Evolutionary conservation across 2,329 filamentous ascomycete species (phyloP).

Genomic region (Fusarium hainanense): DNA sequence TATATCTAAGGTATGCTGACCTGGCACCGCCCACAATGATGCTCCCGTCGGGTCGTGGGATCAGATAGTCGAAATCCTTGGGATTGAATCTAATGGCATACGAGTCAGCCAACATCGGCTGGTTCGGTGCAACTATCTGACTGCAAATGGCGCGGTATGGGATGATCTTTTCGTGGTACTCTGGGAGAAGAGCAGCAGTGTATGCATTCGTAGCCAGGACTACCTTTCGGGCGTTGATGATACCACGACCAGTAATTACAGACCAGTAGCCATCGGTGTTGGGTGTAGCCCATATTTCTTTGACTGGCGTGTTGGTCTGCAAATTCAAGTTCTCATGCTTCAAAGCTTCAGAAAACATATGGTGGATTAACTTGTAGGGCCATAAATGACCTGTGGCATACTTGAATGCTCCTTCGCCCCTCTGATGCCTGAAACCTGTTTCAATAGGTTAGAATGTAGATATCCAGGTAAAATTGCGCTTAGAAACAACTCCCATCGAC

Average conservation of each 20-base stretch:
- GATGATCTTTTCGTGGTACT: conserved; percentile 69
- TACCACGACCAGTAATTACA: conserved; percentile 51
- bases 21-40: conserved; percentile 47
- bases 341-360: conserved; percentile 38
- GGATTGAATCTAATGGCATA: conserved; percentile 41
- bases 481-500: too few relatives aligned
- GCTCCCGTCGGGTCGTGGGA: conserved; percentile 57
- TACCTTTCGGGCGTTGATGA: conserved; percentile 48
- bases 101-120: conserved; percentile 28
- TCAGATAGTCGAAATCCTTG: conserved; percentile 56
- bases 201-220: neutral
- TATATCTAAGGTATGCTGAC: conserved; percentile 49
- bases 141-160: conserved; percentile 60
- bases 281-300: conserved; percentile 21
- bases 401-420: conserved; percentile 43
- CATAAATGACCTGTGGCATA: conserved; percentile 47
- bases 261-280: conserved; percentile 24
- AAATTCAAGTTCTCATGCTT: conserved; percentile 43
- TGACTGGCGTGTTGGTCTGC: conserved; percentile 46
- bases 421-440: too few relatives aligned
- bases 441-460: too few relatives aligned
- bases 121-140: conserved; percentile 42
- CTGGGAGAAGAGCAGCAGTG: conserved; percentile 7
- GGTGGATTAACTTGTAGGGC: conserved; percentile 50
- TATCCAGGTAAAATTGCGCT: rapidly evolving